Base-by-base conservation (phyloP, 2,329 filamentous ascomycete genomes). In the Bimuria novae-zelandiae region DNA sequence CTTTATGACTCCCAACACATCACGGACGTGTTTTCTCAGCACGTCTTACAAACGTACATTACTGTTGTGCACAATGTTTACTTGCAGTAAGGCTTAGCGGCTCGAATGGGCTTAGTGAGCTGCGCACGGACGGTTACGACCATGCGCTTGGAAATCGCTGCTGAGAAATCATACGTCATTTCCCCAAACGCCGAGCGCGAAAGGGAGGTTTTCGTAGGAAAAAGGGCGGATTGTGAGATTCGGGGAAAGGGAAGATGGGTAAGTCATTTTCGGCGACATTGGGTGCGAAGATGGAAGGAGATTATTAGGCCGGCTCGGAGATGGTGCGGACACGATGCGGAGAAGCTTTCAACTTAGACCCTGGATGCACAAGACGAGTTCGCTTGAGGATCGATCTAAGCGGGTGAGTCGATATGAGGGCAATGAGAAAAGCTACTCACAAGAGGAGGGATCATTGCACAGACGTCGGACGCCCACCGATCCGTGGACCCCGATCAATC, bases 111-210 rank as follows among this genome's bases (percentile, higher is more conserved):
- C 33, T 47, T 47, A 23, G 33, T 23, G 33, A 22, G 6, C 4
- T 22, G 33, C 23, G 44, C 44, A 47, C 44, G 33, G 44, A 39
- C 33, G 23, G 8, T 21, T 46, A 17, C 11, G 32, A 11, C n/a
- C 7, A 16, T 44, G 14, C 29, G 42, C 42, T 45, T 45, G 42
- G 8, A 19, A 47, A 47, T 47, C n/a, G 22, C n/a, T 47, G 44
- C 44, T 47, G 33, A 37, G 44, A 47, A 47, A 47, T 47, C 33
- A 35, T 35, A 47, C 23, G 33, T 47, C 33, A 37, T 47, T 47
- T 14, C 22, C 16, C 21, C n/a, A 16, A 47, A 29, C 14, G 22
- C 44, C 44, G 33, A 47, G 33, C 23, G 16, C 44, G 33, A 39
- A 36, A 12, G 8, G 32, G 16, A 6, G 4, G n/a, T 14, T 17